Evolutionary conservation across 2,329 filamentous ascomycete species (phyloP).

Genomic region (Colletotrichum shisoi): DNA sequence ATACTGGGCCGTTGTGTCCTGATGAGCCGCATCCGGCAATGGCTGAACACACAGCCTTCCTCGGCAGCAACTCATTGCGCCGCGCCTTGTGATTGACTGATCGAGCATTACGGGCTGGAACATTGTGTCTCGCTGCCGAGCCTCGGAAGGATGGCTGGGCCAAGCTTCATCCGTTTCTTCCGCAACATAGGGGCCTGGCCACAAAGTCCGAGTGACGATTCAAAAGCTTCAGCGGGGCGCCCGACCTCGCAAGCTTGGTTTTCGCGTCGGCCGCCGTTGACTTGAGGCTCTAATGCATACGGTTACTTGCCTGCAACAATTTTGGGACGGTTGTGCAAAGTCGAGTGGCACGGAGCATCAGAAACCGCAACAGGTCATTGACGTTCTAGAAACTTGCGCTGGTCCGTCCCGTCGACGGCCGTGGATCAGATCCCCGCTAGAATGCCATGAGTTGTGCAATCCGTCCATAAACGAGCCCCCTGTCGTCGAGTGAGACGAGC

Average conservation of each 20-base stretch:
- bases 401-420: constrained; percentile 18
- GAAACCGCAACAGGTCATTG: constrained; percentile 4
- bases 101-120: not conserved
- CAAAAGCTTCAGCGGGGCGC: constrained; percentile 14
- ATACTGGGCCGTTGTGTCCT: constrained; percentile 2
- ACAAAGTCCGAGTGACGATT: constrained; percentile 17
- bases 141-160: not conserved
- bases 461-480: constrained; percentile 28
- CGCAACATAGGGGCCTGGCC: constrained; percentile 7
- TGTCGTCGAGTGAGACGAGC: constrained; percentile 18
- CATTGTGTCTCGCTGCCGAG: not conserved
- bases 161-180: constrained; percentile 3
- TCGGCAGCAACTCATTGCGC: not conserved
- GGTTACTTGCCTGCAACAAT: not conserved
- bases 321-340: constrained; percentile 1
- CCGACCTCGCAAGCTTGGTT: constrained; percentile 11
- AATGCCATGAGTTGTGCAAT: constrained; percentile 34
- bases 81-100: not conserved
- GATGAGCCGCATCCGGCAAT: constrained; percentile 23
- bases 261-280: constrained; percentile 16
- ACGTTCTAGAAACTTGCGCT: constrained; percentile 24
- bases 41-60: not conserved
- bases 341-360: not conserved
- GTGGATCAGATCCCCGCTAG: constrained; percentile 19
- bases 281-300: constrained; percentile 24